Conservation (phyloP, 225 moss, liverwort and hornwort species). For the Antitrichia curtipendula region DNA sequence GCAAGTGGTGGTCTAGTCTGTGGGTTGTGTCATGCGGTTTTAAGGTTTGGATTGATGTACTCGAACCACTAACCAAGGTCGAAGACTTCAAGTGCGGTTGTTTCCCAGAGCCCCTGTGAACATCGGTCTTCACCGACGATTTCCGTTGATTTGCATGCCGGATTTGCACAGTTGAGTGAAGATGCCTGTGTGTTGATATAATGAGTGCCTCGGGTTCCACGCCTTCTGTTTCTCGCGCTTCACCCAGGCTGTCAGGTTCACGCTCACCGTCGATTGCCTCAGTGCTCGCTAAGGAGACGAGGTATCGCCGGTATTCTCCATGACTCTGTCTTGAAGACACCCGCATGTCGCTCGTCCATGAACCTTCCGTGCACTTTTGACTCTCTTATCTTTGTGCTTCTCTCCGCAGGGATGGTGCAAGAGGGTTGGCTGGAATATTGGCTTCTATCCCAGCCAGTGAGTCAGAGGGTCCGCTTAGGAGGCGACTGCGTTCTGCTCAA, state of each 20-base stretch:
- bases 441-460: neutral
- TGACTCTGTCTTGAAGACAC: too few species aligned
- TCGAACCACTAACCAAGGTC: neutral
- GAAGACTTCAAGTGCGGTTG: neutral
- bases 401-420: neutral
- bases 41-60: rapidly evolving
- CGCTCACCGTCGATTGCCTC: neutral
- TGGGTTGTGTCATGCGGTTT: neutral
- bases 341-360: neutral
- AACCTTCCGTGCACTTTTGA: too few species aligned
- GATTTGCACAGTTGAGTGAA: neutral
- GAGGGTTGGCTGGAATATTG: too few species aligned
- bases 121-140: neutral
- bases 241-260: too few species aligned
- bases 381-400: neutral
- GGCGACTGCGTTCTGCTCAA: neutral
- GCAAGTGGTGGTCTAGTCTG: neutral
- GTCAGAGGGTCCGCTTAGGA: neutral
- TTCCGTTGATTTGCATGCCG: neutral
- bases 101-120: neutral
- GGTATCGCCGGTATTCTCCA: neutral
- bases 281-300: neutral
- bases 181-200: neutral
- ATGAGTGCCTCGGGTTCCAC: neutral
- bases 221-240: neutral